Conservation (phyloP, 495 filamentous ascomycete genomes). For the Filosporella fistucella region DNA sequence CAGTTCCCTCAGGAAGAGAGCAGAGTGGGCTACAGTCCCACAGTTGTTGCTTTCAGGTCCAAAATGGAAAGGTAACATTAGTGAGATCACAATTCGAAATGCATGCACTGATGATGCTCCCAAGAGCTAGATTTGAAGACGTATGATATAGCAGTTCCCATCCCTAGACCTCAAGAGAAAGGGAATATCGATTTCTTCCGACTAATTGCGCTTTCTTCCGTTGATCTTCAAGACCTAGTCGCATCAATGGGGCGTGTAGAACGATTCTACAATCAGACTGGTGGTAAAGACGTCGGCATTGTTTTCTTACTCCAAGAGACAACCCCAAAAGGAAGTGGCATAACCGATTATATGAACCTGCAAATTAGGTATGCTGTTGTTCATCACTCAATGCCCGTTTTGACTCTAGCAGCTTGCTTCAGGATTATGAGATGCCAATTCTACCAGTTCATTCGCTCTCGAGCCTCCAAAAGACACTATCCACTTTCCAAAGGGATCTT, state of each 20-base stretch:
- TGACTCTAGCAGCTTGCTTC: conserved; percentile 11
- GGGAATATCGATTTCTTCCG: conserved; percentile 29
- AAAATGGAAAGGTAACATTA: conserved; percentile 51
- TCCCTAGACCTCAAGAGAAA: conserved; percentile 19
- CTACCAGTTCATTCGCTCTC: conserved; percentile 31
- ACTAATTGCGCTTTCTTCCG: conserved; percentile 49
- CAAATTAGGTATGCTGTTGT: conserved; percentile 31
- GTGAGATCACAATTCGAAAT: too few relatives aligned
- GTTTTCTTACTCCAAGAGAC: conserved; percentile 45
- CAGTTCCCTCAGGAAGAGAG: conserved; percentile 47
- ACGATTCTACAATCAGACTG: conserved; percentile 38
- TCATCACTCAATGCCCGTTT: neutral
- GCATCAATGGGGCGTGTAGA: conserved; percentile 39
- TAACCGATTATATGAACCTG: conserved; percentile 34
- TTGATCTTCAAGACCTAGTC: conserved; percentile 30
- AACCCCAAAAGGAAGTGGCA: conserved; percentile 15
- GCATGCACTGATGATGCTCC: too few relatives aligned
- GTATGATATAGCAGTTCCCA: conserved; percentile 49
- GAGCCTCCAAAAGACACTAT: conserved; percentile 23
- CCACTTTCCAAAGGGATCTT: conserved; percentile 20
- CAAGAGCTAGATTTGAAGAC: too few relatives aligned
- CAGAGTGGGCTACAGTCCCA: conserved; percentile 43
- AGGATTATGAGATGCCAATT: conserved; percentile 23
- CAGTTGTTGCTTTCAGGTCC: conserved; percentile 35
- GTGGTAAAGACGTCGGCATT: conserved; percentile 40